phyloP scores from a whole-genome alignment of 2,329 filamentous ascomycete species.

The Dothidotthia symphoricarpi region DNA sequence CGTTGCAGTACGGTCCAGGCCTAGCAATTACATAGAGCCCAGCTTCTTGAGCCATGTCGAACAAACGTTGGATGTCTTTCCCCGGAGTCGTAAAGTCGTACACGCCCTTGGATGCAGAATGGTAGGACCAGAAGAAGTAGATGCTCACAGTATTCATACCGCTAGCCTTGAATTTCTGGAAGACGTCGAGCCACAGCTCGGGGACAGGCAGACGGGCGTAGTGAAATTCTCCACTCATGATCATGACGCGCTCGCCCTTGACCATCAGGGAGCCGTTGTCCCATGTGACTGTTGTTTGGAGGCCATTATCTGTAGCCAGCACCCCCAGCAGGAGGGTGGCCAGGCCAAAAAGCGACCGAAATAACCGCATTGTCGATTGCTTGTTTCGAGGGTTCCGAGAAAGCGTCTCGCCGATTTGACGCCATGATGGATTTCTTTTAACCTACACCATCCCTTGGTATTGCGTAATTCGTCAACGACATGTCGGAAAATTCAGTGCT shows the following conservation, averaged over 20 bases:
- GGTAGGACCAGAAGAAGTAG: constrained; percentile 55
- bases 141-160: constrained; percentile 54
- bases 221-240: constrained; percentile 55
- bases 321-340: constrained; percentile 11
- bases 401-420: no score
- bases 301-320: constrained; percentile 28
- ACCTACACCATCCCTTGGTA: no score
- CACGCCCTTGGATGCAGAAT: constrained; percentile 45
- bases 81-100: constrained; percentile 54
- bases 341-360: constrained; percentile 2
- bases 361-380: constrained; percentile 5
- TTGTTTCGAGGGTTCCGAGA: no score
- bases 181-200: constrained; percentile 55
- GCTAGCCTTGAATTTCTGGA: constrained; percentile 55
- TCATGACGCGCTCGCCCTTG: constrained; percentile 50
- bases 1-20: constrained; percentile 55
- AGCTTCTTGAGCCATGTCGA: constrained; percentile 53
- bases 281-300: constrained; percentile 48
- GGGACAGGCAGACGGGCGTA: constrained; percentile 55
- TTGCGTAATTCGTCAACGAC: no score
- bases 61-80: constrained; percentile 52
- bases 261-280: constrained; percentile 53
- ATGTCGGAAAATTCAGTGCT: not conserved
- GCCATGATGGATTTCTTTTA: no score
- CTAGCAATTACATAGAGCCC: constrained; percentile 54